Conservation (phyloP, 306 rosid species). For the Crataegus laevigata region DNA sequence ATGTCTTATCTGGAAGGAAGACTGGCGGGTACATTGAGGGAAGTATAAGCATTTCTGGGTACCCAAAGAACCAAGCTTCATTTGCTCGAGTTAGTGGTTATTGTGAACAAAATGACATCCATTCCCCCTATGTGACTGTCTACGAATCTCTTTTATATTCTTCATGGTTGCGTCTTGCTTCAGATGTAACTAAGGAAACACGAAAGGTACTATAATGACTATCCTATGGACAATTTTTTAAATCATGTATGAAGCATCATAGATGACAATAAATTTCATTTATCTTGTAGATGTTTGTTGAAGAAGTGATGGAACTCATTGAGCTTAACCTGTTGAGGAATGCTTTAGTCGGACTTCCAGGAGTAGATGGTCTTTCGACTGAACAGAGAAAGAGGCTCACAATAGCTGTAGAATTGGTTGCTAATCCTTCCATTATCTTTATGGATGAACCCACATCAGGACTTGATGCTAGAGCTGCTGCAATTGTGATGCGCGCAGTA, state of each 20-base stretch:
- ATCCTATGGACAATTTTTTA: not conserved
- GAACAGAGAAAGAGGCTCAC: slow-evolving; percentile 43
- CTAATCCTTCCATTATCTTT: slow-evolving; percentile 38
- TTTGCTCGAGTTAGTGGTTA: slow-evolving; percentile 43
- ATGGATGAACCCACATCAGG: slow-evolving; percentile 48
- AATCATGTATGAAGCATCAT: not conserved
- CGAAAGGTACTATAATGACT: slow-evolving; percentile 20
- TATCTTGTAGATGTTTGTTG: slow-evolving; percentile 33
- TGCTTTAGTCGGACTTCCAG: slow-evolving; percentile 41
- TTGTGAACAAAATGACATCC: slow-evolving; percentile 47
- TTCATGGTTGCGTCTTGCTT: slow-evolving; percentile 37
- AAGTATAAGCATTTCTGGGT: slow-evolving; percentile 34
- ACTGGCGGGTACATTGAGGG: slow-evolving; percentile 48
- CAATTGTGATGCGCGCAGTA: slow-evolving; percentile 39
- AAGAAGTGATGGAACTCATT: slow-evolving; percentile 41
- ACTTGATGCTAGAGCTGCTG: slow-evolving; percentile 42
- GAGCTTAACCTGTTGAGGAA: slow-evolving; percentile 28
- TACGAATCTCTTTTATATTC: slow-evolving; percentile 41
- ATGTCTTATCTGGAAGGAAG: slow-evolving; percentile 41
- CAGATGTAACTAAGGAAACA: slow-evolving; percentile 19
- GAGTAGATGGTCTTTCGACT: slow-evolving; percentile 38
- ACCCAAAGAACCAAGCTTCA: slow-evolving; percentile 38
- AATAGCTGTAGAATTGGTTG: slow-evolving; percentile 42
- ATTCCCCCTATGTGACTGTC: slow-evolving; percentile 39
- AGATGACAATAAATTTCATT: not conserved